These are phyloP conservation scores for Sphagnurus paluster DNA, from an alignment of 1,284 basidiomycete species.

Conservation along the genomic window DNA sequence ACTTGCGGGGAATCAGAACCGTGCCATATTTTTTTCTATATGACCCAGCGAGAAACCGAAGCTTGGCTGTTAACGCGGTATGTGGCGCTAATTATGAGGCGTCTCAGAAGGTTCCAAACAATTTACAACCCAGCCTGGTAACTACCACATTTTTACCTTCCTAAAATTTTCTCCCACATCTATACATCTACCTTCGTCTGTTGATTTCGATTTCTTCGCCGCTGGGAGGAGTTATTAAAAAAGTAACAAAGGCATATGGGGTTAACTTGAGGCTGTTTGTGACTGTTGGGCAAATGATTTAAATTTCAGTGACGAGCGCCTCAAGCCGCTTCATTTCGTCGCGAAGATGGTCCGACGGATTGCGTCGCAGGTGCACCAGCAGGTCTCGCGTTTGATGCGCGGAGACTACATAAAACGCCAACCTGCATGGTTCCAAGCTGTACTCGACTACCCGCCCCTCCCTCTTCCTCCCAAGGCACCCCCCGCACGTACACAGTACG, in stretches of 20 bases:
- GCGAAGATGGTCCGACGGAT: slow-evolving; percentile 76
- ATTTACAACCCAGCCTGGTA: too few species aligned
- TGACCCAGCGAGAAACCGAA: too few species aligned
- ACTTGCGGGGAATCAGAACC: too few species aligned
- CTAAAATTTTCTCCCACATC: too few species aligned
- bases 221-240: too few species aligned
- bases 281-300: slow-evolving; percentile 16
- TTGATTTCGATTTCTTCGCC: too few species aligned
- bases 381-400: slow-evolving; percentile 82
- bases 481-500: slow-evolving; percentile 53
- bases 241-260: not conserved
- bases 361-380: slow-evolving; percentile 87
- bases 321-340: not conserved
- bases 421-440: slow-evolving; percentile 87
- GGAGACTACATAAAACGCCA: slow-evolving; percentile 66
- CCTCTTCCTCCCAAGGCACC: slow-evolving; percentile 79
- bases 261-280: slow-evolving; percentile 15
- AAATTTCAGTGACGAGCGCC: not conserved
- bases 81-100: too few species aligned
- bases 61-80: too few species aligned
- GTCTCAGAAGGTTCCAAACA: too few species aligned
- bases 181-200: too few species aligned
- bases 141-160: too few species aligned
- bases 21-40: too few species aligned
- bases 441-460: slow-evolving; percentile 86